phyloP scores from a whole-genome alignment of 805 yeast genomes.

The Kodamaea kakaduensis region DNA sequence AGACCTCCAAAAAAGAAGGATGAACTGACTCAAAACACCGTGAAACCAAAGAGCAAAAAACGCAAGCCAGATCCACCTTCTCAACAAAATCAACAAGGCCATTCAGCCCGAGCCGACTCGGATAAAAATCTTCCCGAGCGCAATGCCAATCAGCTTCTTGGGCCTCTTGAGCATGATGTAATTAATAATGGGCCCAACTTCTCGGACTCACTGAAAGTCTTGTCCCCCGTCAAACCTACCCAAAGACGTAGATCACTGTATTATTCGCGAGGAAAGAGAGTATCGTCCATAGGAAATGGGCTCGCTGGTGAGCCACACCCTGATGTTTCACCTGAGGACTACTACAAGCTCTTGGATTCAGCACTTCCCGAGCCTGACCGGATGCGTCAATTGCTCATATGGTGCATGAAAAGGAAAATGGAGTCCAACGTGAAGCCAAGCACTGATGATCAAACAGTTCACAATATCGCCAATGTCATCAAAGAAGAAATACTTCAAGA shows the following conservation, averaged over 20 bases:
- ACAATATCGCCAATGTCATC: constrained; percentile 57
- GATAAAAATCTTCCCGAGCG: too few relatives aligned
- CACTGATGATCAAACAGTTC: constrained; percentile 34
- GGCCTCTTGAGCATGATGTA: too few relatives aligned
- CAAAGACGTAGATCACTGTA: constrained; percentile 47
- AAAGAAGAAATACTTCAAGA: constrained; percentile 60
- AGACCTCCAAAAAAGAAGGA: constrained; percentile 2
- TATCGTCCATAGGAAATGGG: constrained; percentile 74
- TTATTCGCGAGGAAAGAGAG: constrained; percentile 62
- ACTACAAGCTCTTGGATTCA: constrained; percentile 58
- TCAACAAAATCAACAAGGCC: too few relatives aligned
- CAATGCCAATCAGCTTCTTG: too few relatives aligned
- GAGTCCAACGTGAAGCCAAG: constrained; percentile 20
- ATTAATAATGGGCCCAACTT: constrained; percentile 11
- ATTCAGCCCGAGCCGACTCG: too few relatives aligned
- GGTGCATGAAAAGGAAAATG: constrained; percentile 59
- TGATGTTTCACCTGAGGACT: constrained; percentile 50
- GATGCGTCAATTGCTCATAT: constrained; percentile 63
- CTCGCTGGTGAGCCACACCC: constrained; percentile 63
- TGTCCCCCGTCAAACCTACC: constrained; percentile 10
- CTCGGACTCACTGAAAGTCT: constrained; percentile 6
- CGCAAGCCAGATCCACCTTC: too few relatives aligned
- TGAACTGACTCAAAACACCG: too few relatives aligned
- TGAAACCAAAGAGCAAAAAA: too few relatives aligned
- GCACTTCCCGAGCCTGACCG: constrained; percentile 68